Conservation (phyloP, 208 protist species). For the Trypanosoma melophagium region DNA sequence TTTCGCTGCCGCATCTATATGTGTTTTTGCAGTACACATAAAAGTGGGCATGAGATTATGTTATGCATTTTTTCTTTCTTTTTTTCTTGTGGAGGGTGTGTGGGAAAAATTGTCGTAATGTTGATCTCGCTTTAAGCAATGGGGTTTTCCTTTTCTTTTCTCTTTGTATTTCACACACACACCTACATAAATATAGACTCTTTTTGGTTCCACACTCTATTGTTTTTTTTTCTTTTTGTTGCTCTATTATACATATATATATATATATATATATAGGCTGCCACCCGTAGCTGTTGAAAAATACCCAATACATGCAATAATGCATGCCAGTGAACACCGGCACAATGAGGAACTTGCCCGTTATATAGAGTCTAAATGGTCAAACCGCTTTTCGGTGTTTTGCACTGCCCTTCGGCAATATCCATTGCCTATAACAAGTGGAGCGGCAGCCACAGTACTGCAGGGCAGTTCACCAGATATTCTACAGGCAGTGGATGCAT, state of each 20-base stretch:
- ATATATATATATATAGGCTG: not conserved
- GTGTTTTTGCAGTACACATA: no score
- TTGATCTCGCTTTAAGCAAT: no score
- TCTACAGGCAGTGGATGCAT: constrained; percentile 13
- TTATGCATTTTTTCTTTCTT: no score
- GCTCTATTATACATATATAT: not conserved
- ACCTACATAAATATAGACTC: no score
- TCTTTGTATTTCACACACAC: no score
- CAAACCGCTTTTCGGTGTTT: constrained; percentile 18
- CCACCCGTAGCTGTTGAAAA: no score
- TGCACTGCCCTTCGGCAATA: constrained; percentile 20
- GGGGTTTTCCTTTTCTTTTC: no score
- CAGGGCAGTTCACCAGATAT: constrained; percentile 12
- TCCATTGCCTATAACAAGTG: constrained; percentile 23
- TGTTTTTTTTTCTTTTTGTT: constrained; percentile 9
- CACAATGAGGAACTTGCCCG: constrained; percentile 23
- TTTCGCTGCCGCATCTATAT: no score
- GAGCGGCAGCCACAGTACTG: constrained; percentile 20
- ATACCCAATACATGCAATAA: not conserved
- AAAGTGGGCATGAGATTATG: no score
- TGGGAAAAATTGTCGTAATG: no score
- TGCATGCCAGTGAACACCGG: not conserved
- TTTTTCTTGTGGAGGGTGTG: no score
- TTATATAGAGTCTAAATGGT: constrained; percentile 25
- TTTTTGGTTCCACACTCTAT: no score